Conservation (phyloP, 2,329 filamentous ascomycete species). For the Trichoderma brevicompactum region DNA sequence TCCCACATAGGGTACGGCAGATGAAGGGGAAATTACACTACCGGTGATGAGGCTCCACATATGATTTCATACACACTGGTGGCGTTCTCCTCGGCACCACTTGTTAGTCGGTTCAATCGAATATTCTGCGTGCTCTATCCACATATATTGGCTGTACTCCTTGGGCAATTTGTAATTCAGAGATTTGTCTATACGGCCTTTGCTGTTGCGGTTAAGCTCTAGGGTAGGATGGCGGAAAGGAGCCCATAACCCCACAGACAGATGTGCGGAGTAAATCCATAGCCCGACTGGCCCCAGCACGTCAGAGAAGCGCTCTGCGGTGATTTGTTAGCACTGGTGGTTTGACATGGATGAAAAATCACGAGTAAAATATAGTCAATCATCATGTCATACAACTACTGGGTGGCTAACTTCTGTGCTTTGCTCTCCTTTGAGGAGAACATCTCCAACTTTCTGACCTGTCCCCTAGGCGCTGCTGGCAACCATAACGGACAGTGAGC, state of each 20-base stretch:
- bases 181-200: too few relatives aligned
- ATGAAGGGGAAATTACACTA: not conserved
- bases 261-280: not conserved
- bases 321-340: not conserved
- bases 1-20: not conserved
- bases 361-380: not conserved
- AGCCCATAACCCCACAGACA: not conserved
- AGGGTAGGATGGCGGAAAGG: not conserved
- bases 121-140: too few relatives aligned
- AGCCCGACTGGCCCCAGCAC: too few relatives aligned
- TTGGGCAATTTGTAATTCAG: not conserved
- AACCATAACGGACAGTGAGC: conserved; percentile 5
- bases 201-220: not conserved
- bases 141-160: too few relatives aligned
- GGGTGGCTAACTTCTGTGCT: not conserved
- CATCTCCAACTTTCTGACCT: too few relatives aligned
- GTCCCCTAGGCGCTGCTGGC: not conserved
- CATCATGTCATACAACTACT: not conserved
- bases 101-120: too few relatives aligned
- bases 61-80: conserved; percentile 6
- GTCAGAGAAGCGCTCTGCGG: too few relatives aligned
- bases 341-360: not conserved
- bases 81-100: too few relatives aligned
- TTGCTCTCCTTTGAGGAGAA: not conserved
- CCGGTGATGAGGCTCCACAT: conserved; percentile 3